Percentiles rank a stretch among this genome's conserved stretches.
phyloP scores from a whole-genome alignment of 345 rosid genomes.

The Pistacia integerrima region DNA sequence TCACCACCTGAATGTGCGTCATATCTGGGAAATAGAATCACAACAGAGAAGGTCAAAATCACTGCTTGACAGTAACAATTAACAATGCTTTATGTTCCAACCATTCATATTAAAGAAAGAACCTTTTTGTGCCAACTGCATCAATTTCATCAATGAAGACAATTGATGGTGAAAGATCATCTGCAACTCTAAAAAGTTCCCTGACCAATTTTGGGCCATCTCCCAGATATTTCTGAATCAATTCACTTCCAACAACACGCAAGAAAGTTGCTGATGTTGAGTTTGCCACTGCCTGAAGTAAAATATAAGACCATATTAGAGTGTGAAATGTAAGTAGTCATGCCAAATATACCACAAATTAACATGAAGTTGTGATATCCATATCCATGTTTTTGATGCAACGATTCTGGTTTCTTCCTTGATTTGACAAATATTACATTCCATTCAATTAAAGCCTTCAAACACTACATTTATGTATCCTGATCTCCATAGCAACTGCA shows the following conservation, averaged over 20 bases:
- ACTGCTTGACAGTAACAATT: neutral
- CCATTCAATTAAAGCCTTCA: neutral
- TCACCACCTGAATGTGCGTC: slow-evolving; percentile 35
- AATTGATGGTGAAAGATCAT: slow-evolving; percentile 33
- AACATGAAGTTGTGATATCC: neutral
- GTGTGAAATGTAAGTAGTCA: neutral
- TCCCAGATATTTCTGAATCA: slow-evolving; percentile 32
- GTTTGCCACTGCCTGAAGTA: slow-evolving; percentile 32
- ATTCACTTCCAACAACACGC: slow-evolving; percentile 29
- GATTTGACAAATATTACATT: too few species aligned
- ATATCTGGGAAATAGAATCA: slow-evolving; percentile 16
- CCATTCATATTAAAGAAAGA: neutral
- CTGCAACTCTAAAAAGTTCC: slow-evolving; percentile 25
- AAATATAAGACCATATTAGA: neutral
- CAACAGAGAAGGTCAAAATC: neutral
- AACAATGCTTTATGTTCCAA: neutral
- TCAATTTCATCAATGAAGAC: slow-evolving; percentile 38
- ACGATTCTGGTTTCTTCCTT: neutral
- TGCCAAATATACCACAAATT: neutral
- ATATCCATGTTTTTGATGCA: neutral
- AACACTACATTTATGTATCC: neutral
- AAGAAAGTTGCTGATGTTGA: slow-evolving; percentile 30
- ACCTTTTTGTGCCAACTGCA: slow-evolving; percentile 38
- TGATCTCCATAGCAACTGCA: neutral
- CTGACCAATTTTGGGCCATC: slow-evolving; percentile 27